Base-by-base conservation (phyloP, 2,329 filamentous ascomycete genomes). In the Fusarium cyanostomum region DNA sequence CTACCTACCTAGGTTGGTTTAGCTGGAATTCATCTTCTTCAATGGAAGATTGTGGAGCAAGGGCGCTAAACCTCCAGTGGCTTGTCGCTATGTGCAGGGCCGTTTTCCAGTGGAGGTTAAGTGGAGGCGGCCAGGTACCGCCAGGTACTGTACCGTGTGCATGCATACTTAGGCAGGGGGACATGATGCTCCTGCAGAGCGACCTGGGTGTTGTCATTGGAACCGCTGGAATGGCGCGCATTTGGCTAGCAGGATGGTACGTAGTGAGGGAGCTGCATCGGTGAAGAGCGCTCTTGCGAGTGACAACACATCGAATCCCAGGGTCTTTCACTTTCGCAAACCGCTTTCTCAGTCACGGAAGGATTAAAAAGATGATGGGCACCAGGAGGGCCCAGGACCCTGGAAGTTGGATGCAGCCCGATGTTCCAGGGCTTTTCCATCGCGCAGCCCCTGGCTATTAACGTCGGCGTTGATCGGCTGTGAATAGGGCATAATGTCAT, bases 31-130 rank as follows among this genome's bases (percentile, higher is more conserved):
- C 34, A 33, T 42, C 43, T 58, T 63, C 48, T 44, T 67, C 55
- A 37, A 51, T 51, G 48, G 37, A 60, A 67, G 55, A 38, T 54
- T 67, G 63, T 67, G 63, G 63, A 56, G 63, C 39, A 42, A 54
- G n/a, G 33, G 63, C 63, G 63, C 63, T 64, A 66, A 67, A 53
- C 55, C 41, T 60, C 52, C 63, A 48, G 55, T 49, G 63, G 63
- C 62, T 66, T 59, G 37, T 60, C 50, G 34, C 53, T 60, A 11
- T 27, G 46, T 38, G 34, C 54, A 64, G 51, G 59, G 50, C 53
- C 62, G 57, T 61, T 64, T 64, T 64, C 37, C 41, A 45, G 39
- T 54, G 37, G 60, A 52, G 45, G 27, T 51, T n/a, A 31, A 53
- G 62, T 66, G 62, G 62, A 16, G 52, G 48, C 24, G 45, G 39